Evolutionary conservation across 768 basidiomycete genomes (phyloP).

Genomic region (Kwoniella europaea): DNA sequence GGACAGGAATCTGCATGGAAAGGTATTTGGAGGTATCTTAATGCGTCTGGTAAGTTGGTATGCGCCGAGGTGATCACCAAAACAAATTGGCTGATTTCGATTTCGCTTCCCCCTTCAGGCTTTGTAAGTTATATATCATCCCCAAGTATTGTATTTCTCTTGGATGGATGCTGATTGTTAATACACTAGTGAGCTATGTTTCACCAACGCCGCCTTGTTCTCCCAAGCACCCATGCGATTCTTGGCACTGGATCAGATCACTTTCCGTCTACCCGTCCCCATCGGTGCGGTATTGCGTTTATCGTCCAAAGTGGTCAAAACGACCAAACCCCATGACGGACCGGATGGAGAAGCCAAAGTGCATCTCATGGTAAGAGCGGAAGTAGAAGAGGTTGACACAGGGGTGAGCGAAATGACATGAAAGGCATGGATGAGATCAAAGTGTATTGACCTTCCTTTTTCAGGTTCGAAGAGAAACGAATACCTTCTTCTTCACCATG

Average conservation of each 20-base stretch:
- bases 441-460: not conserved
- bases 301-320: conserved; percentile 71
- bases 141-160: not conserved
- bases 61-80: not conserved
- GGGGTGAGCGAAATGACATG: conserved; percentile 63
- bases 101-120: conserved; percentile 5
- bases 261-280: conserved; percentile 78
- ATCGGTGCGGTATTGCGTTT: conserved; percentile 81
- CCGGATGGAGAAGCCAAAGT: conserved; percentile 52
- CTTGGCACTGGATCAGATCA: conserved; percentile 77
- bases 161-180: conserved; percentile 2
- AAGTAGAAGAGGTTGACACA: conserved; percentile 63
- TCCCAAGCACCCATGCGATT: conserved; percentile 70
- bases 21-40: conserved; percentile 76
- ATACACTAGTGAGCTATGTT: conserved; percentile 66
- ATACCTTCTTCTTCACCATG: conserved; percentile 43
- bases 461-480: conserved; percentile 59
- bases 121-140: conserved; percentile 14
- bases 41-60: conserved; percentile 64
- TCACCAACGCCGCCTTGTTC: conserved; percentile 73
- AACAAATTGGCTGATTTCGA: not conserved
- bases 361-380: conserved; percentile 56
- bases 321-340: conserved; percentile 59
- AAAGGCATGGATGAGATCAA: too few species aligned
- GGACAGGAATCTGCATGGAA: conserved; percentile 81